These are phyloP conservation scores for Cercophora samala DNA, from an alignment of 495 filamentous ascomycete genomes.

Conservation along the genomic window DNA sequence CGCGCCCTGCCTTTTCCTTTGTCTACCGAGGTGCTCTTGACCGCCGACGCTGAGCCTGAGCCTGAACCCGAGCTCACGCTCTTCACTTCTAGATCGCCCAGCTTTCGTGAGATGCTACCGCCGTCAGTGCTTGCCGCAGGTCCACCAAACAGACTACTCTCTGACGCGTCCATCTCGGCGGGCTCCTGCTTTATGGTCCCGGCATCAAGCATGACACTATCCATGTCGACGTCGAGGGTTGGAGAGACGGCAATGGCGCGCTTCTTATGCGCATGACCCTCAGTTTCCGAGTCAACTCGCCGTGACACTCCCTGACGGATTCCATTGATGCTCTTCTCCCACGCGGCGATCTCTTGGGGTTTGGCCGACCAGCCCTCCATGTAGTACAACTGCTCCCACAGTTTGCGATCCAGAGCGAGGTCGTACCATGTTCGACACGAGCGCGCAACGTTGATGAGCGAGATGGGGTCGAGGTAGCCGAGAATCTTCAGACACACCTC, in stretches of 20 bases:
- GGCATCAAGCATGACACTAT: slow-evolving; percentile 46
- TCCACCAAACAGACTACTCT: slow-evolving; percentile 39
- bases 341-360: slow-evolving; percentile 58
- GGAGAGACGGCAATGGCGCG: slow-evolving; percentile 42
- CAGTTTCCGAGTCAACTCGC: slow-evolving; percentile 33
- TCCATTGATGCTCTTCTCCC: slow-evolving; percentile 58
- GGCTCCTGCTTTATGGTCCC: slow-evolving; percentile 32
- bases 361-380: slow-evolving; percentile 82
- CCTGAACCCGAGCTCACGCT: slow-evolving; percentile 15
- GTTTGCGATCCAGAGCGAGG: slow-evolving; percentile 73
- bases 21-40: slow-evolving; percentile 19
- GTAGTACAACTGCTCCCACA: slow-evolving; percentile 81
- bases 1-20: slow-evolving; percentile 36
- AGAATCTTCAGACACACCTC: slow-evolving; percentile 88
- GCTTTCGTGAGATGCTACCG: slow-evolving; percentile 16
- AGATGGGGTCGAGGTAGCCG: slow-evolving; percentile 72
- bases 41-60: not conserved
- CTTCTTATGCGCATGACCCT: slow-evolving; percentile 45
- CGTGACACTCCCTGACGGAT: slow-evolving; percentile 30
- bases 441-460: slow-evolving; percentile 71
- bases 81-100: slow-evolving; percentile 23
- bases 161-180: slow-evolving; percentile 26
- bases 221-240: slow-evolving; percentile 40
- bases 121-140: slow-evolving; percentile 16
- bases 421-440: slow-evolving; percentile 79